Evolutionary conservation across 371 early-diverging fungal genomes (phyloP), one percentile per base, ranked within the genome.

Genomic region (Lichtheimia hyalospora): DNA sequence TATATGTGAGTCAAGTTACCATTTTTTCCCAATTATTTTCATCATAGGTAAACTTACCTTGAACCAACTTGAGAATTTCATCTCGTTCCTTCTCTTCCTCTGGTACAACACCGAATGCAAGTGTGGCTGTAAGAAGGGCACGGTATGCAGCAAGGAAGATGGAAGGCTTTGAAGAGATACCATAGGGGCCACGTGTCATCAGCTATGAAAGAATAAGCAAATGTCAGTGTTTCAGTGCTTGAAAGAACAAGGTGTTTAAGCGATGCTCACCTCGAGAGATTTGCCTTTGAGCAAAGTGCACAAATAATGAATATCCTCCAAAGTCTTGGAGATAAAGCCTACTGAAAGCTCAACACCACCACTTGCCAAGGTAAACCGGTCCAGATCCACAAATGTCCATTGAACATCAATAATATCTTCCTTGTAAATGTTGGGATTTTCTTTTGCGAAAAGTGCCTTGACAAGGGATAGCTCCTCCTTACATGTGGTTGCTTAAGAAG

Each of bases 341-440:
- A 20, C 28, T 20, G 49, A n/a, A 27, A 18, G 18, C 10, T 28
- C 25, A 13, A 25, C 50, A n/a, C 20, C 41, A 12, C 52, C 41
- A 6, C 46, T 54, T 40, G 51, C 48, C 40, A 60, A 40, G 41
- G 50, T 20, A 27, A 77, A 49, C 4, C 43, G 46, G 15, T 68
- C 62, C 3, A 83, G 42, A 49, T 67, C 62, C 21, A 71, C 61
- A 48, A 61, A 61, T 5, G 74, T 64, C 78, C 77, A 77, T 68
- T 83, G 82, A n/a, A 73, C 48, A 57, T 83, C 84, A 28, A 83
- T 65, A 42, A 83, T 54, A 46, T 77, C 76, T 61, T 83, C 84
- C 40, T 80, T 79, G 57, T 75, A 83, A 48, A 81, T 83, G 43
- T 83, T 83, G 28, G 84, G 79, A 49, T 73, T 74, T 49, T 83